Base-by-base conservation (phyloP, 139 green algal species). In the Nannochloris sp. region DNA sequence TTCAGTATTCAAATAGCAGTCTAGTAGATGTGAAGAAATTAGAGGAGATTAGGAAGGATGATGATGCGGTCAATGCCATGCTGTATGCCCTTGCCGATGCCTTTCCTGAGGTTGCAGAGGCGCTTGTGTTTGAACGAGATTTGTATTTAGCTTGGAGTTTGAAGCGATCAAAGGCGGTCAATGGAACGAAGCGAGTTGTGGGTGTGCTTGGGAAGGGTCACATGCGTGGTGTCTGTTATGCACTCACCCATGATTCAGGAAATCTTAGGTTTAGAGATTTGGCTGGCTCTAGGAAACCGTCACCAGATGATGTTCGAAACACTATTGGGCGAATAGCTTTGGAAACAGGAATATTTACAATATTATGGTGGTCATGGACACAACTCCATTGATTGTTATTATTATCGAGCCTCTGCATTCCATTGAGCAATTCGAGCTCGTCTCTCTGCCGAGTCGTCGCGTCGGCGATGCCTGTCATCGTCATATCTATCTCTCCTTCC, bases 141-240 rank as follows among this genome's bases (percentile, higher is more conserved):
- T 44, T 83, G 4, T 93, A 90, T 64, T 69, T 93, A 37, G 79
- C 81, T 0, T 93, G 86, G 86, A 80, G 58, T 14, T 36, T 90
- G 6, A 87, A 87, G 55, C 78, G 85, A 29, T 80, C 67, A 44
- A 89, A 88, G 57, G 86, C 86, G 0, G 86, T 92, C 15, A 84
- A 84, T 60, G 80, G 80, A 8, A 67, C 71, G 4, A 36, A 31
- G 1, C 5, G 4, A 2, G 86, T 93, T 29, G 83, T 93, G n/a
- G 85, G 83, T 1, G 83, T 93, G 5, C 40, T 93, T 25, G 86
- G 86, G 24, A 76, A 75, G 36, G 85, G 81, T 7, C 86, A 93
- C 71, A 36, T 93, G 60, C 60, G 75, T 4, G 82, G 82, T 4
- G 61, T 87, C 24, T 70, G 71, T 25, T 75, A 80, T 49, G 74